Evolutionary conservation across 1,284 basidiomycete species (phyloP).

Genomic region (Rhodotorula sp.): DNA sequence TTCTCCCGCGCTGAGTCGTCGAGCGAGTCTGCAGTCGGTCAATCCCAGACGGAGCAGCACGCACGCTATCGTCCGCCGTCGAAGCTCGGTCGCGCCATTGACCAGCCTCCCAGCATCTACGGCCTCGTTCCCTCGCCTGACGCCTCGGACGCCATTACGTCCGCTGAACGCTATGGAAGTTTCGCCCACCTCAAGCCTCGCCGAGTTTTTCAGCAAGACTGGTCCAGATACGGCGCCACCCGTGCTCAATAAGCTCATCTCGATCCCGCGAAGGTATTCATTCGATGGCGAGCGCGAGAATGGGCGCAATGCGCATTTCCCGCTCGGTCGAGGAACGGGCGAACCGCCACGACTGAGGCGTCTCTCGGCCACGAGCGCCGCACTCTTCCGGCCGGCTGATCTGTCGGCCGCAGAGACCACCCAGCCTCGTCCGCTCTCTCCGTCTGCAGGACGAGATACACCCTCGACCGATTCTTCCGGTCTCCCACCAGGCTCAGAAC

Average conservation of each 20-base stretch:
- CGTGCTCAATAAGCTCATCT: slow-evolving; percentile 10
- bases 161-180: slow-evolving; percentile 1
- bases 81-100: neutral
- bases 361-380: too few relatives aligned
- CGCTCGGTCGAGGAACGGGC: too few relatives aligned
- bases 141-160: slow-evolving; percentile 15
- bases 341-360: too few relatives aligned
- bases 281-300: too few relatives aligned
- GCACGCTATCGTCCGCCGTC: neutral
- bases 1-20: neutral
- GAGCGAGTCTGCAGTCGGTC: slow-evolving; percentile 10
- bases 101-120: too few relatives aligned
- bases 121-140: neutral
- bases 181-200: slow-evolving; percentile 18
- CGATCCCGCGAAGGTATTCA: neutral
- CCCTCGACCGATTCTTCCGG: too few relatives aligned
- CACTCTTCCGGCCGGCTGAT: too few relatives aligned
- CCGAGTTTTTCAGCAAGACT: slow-evolving; percentile 23
- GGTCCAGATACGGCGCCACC: slow-evolving; percentile 19
- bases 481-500: too few relatives aligned
- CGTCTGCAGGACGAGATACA: too few relatives aligned
- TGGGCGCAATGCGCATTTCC: too few relatives aligned
- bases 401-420: too few relatives aligned
- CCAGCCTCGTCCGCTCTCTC: too few relatives aligned
- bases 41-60: neutral